A percentile compares a stretch with the other conserved stretches of the same genome.
Conservation (phyloP, 148 eudicot species). For the Linanthus parryae region DNA sequence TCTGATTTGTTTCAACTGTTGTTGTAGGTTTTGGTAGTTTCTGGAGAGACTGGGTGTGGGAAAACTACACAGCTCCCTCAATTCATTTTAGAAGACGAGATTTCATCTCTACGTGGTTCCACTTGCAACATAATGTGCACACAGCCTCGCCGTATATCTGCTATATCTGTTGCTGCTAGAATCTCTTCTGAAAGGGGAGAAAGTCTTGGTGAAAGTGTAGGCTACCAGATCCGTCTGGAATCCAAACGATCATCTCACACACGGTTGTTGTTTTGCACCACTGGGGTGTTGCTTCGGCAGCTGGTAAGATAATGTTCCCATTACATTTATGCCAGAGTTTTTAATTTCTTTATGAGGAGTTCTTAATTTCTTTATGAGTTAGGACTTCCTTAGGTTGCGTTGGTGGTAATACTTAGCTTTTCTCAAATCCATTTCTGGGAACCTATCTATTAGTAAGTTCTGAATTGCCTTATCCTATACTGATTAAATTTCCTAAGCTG, state of each 20-base stretch:
- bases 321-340: too few species aligned
- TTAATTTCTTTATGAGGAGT: not conserved
- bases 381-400: not conserved
- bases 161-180: conserved; percentile 91
- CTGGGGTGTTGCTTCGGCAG: conserved; percentile 83
- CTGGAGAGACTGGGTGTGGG: conserved; percentile 99
- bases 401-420: not conserved
- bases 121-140: conserved; percentile 89
- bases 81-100: conserved; percentile 86
- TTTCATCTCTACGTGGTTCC: conserved; percentile 68
- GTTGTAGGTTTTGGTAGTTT: conserved; percentile 81
- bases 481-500: not conserved
- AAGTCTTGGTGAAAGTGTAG: conserved; percentile 82
- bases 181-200: conserved; percentile 96
- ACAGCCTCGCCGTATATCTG: conserved; percentile 97
- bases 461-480: not conserved
- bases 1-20: conserved; percentile 7
- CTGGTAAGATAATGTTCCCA: conserved; percentile 44
- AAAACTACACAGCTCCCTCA: conserved; percentile 98
- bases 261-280: conserved; percentile 85
- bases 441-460: not conserved
- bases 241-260: conserved; percentile 77
- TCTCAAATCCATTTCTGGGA: not conserved
- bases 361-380: not conserved
- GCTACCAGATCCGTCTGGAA: conserved; percentile 92